Evolutionary conservation across 2,329 filamentous ascomycete species (phyloP), one percentile per base, ranked within the genome.

Genomic region (Alternaria ethzedia): DNA sequence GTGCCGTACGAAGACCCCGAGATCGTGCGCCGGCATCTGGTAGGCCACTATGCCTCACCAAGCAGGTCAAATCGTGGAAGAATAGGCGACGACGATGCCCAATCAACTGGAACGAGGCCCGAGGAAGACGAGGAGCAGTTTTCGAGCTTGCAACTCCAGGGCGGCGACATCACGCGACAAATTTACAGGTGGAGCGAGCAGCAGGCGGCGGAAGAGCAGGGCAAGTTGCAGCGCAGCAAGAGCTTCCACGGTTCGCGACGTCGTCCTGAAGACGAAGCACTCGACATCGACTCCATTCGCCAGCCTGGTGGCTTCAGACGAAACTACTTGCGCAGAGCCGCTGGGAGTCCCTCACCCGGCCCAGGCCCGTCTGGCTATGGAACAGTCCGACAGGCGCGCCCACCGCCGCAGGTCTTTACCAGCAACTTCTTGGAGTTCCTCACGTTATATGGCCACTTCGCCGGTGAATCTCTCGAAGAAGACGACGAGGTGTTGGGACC

Each of bases 141-240:
- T 78, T 97, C 94, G 28, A 98, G 96, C 81, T 81, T 99, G 78
- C 90, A 90, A 76, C 84, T 99, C 50, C 96, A 98, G 78, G 96
- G 96, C 64, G 96, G 96, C 67, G 96, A 99, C 78, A 91, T 97
- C 61, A 97, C 95, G 23, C 87, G 96, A 64, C 93, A 95, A 58
- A 97, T 99, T 72, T 99, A 99, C 84, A 91, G 93, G 72, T 99
- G 96, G 93, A 93, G 94, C 6, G 94, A 98, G 79, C 92, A 96
- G 78, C 91, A 91, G 55, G 90, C 96, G 75, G 85, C 88, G 50
- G 88, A 90, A 69, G 83, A 84, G 51, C 86, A 85, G 64, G 83
- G 85, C 17, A 88, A 88, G 71, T 84, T 89, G 75, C 88, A 90
- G 72, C 89, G 95, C 72, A 97, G 94, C 82, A 91, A 94, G 82